Evolutionary conservation across 192 early-diverging fungal genomes (phyloP), one percentile per base, ranked within the genome.

Genomic region (Paraglomus occultum): DNA sequence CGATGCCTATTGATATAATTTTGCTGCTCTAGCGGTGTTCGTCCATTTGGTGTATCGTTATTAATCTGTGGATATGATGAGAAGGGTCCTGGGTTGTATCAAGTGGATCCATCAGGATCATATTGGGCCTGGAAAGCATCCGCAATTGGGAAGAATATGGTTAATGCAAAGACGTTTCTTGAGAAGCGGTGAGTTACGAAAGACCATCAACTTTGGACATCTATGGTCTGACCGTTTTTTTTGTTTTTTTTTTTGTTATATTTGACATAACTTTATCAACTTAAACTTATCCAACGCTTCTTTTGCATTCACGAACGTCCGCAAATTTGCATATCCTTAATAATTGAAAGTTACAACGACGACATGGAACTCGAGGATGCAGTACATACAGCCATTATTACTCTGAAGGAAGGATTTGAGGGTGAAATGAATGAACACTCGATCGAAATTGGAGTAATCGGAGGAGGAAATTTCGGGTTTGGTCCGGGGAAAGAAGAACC

Each of bases 111-210:
- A 2, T 96, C 96, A 59, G 97, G 97, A 48, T 95, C 94, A 39
- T 99, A 95, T 85, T 99, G 89, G 80, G 91, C 94, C 17, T 99
- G 97, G 97, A 98, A 98, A 82, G 97, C 96, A 14, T 94, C 92
- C 31, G 95, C 96, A 1, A 97, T 98, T 57, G 97, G 97, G 57
- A 99, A 99, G 78, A 98, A 99, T 82, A 98, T 98, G 96, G 80
- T 96, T 67, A 99, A 98, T 79, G 94, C 97, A 68, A 98, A 98
- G 87, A 98, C 95, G 4, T 99, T 99, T 81, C 78, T 99, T 70
- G 96, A 99, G 78, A 99, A 99, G 87, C 77, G 95, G 88, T 94
- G 44, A 48, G 50, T 50, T 23, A 48, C 45, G 4, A 4, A 31
- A 11, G 20, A 31, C 20, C 11, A 17, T 10, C 38, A 57, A 57